Conservation (phyloP, 352 stramenopile species). For the Globisporangium rhizosaccharum region DNA sequence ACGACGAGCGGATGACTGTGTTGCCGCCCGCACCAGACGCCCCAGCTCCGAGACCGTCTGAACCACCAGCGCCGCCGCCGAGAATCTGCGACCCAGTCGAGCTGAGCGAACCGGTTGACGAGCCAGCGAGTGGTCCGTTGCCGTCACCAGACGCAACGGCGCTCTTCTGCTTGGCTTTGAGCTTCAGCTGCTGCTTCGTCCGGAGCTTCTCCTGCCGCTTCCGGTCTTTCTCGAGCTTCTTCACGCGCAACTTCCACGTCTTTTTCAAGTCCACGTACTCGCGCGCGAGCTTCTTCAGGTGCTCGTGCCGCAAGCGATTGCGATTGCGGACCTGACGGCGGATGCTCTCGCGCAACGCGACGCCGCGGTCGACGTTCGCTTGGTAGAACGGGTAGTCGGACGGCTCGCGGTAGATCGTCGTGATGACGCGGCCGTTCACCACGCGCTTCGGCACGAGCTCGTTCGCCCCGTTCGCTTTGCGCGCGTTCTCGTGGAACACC, state of each 20-base stretch:
- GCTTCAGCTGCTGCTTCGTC: slow-evolving; percentile 62
- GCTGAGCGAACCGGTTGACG: background rate
- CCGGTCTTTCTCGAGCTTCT: slow-evolving; percentile 83
- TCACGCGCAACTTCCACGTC: slow-evolving; percentile 77
- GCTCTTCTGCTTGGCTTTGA: slow-evolving; percentile 42
- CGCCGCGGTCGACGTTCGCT: slow-evolving; percentile 51
- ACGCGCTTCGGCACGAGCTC: slow-evolving; percentile 48
- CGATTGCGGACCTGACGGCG: slow-evolving; percentile 55
- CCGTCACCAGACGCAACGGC: slow-evolving; percentile 15
- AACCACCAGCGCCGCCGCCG: slow-evolving; percentile 9
- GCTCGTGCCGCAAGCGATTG: slow-evolving; percentile 62
- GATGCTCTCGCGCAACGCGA: slow-evolving; percentile 42
- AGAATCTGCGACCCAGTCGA: background rate
- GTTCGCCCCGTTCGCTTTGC: slow-evolving; percentile 46
- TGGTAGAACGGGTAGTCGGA: slow-evolving; percentile 77
- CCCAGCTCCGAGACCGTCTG: slow-evolving; percentile 15
- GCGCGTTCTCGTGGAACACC: slow-evolving; percentile 62
- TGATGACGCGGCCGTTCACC: slow-evolving; percentile 35
- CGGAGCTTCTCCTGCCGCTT: slow-evolving; percentile 82
- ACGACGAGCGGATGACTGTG: slow-evolving; percentile 65
- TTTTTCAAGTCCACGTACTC: slow-evolving; percentile 83
- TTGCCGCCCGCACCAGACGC: slow-evolving; percentile 14
- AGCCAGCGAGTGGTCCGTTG: slow-evolving; percentile 1
- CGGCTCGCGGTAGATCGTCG: slow-evolving; percentile 65
- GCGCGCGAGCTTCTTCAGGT: slow-evolving; percentile 61